Evolutionary conservation across 2,329 filamentous ascomycete species (phyloP), one percentile per base, ranked within the genome.

Genomic region (Zymoseptoria crescenta): DNA sequence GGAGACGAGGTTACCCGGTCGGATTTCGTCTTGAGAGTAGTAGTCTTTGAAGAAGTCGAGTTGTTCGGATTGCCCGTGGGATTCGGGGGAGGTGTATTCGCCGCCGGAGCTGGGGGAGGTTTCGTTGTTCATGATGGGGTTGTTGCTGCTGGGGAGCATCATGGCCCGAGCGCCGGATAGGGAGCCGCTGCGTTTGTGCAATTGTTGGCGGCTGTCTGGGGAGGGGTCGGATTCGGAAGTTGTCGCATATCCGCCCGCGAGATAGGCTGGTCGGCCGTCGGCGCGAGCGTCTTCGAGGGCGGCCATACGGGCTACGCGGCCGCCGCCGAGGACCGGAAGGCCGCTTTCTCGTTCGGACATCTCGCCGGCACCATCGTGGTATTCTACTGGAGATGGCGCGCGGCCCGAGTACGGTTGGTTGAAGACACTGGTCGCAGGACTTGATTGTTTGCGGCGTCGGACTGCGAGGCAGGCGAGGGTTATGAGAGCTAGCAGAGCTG

Each of bases 41-140:
- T 99, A 99, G 74, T 99, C 94, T 72, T 96, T 96, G 84, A 99
- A 99, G 71, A 91, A 96, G 3, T 89, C 87, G 56, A 99, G 78
- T 73, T 97, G 94, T 75, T 99, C 94, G 0, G 93, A 97, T 72
- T 96, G 91, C 60, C 93, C 91, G 68, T 91, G 96, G 27, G 87
- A 91, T 68, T 88, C 88, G 0, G 91, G 91, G 3, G 92, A 96
- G 2, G 92, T 96, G 74, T 89, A 87, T 55, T 87, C 87, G 56
- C 86, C 87, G 52, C 81, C 85, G 27, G 80, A 86, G 72, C 83
- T 91, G 59, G 91, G 91, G 8, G 91, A 96, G 57, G 86, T 86
- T 10, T 84, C 80, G 59, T 88, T 59, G 87, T 86, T 63, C 75
- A 83, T 76, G 35, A 45, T 45, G 13, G 35, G 35, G 16, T 45